phyloP scores from a whole-genome alignment of 306 rosid species.

The Cyclanthera cordifolia region DNA sequence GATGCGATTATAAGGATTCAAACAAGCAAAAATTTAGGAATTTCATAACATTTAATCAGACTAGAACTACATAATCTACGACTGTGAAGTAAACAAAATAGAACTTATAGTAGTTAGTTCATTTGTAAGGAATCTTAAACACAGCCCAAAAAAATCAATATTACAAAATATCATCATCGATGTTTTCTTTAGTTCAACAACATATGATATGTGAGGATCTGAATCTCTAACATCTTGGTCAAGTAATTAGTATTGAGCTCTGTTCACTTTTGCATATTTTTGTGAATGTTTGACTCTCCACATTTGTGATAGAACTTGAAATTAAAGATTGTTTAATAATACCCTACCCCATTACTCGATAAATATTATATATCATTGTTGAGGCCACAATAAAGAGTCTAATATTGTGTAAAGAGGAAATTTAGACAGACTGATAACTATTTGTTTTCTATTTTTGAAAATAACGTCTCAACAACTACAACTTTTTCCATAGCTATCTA shows the following conservation, averaged over 20 bases:
- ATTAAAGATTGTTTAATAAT: not conserved
- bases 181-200: too few species aligned
- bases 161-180: not conserved
- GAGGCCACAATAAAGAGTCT: not conserved
- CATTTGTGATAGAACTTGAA: not conserved
- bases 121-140: not conserved
- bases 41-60: constrained; percentile 17
- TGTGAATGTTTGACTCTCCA: not conserved
- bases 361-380: not conserved
- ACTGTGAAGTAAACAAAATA: constrained; percentile 9
- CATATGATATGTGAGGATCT: too few species aligned
- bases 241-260: too few species aligned
- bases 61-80: constrained; percentile 12
- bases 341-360: not conserved
- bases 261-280: too few species aligned
- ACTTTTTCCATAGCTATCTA: too few species aligned
- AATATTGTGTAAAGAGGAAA: not conserved
- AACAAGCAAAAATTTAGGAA: constrained; percentile 8
- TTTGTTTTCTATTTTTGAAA: too few species aligned
- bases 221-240: too few species aligned
- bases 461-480: too few species aligned
- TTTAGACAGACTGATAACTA: too few species aligned
- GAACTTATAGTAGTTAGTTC: not conserved
- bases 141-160: not conserved
- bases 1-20: constrained; percentile 54